These are phyloP conservation scores for Stemphylium vesicarium DNA, from an alignment of 2,329 filamentous ascomycete species.

Conservation along the genomic window DNA sequence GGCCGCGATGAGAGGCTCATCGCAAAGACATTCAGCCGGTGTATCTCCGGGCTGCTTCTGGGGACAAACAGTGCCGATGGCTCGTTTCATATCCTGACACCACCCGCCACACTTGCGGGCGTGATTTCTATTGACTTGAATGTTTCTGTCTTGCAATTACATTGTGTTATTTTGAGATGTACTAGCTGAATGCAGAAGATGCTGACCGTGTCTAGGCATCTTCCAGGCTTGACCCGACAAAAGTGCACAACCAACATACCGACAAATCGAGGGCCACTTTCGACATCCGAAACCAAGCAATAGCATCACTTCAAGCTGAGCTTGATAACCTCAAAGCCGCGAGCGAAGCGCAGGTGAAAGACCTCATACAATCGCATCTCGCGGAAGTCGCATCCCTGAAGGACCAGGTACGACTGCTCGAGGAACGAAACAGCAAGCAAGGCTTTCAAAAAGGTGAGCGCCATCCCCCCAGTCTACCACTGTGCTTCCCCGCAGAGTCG, in stretches of 20 bases:
- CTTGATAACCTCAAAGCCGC: constrained; percentile 45
- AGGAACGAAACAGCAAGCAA: constrained; percentile 38
- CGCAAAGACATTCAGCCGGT: not conserved
- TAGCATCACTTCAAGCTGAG: constrained; percentile 43
- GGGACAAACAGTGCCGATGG: not conserved
- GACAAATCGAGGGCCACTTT: constrained; percentile 41
- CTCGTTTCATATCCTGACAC: constrained; percentile 2
- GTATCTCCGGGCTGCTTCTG: not conserved
- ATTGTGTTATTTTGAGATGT: not conserved
- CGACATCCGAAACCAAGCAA: constrained; percentile 40
- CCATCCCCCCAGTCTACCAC: not conserved
- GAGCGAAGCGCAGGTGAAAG: constrained; percentile 49
- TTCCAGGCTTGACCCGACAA: constrained; percentile 21
- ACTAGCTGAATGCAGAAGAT: not conserved
- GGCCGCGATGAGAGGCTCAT: not conserved
- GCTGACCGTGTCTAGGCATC: constrained; percentile 27
- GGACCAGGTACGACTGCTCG: constrained; percentile 48
- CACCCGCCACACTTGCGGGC: not conserved
- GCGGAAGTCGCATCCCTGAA: constrained; percentile 49
- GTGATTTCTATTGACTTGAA: not conserved
- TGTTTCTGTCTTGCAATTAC: not conserved
- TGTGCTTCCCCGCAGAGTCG: constrained; percentile 1
- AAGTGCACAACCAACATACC: constrained; percentile 25
- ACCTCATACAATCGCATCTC: constrained; percentile 47
- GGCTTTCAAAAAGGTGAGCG: constrained; percentile 40